These are phyloP conservation scores for Mucor mucedo DNA, from an alignment of 371 early-diverging fungal species.

Conservation along the genomic window DNA sequence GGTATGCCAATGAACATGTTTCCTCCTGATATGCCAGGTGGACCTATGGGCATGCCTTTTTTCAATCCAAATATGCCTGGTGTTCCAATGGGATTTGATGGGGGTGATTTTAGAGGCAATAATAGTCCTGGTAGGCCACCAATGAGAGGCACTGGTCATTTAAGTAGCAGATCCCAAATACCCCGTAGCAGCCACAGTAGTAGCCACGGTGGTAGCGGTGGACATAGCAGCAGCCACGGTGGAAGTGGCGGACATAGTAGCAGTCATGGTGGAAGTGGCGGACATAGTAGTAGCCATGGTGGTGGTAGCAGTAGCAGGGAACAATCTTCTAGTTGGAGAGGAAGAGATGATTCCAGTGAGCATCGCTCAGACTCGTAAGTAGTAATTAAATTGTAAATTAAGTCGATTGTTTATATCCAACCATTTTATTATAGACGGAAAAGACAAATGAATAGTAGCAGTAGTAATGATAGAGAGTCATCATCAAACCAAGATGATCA, in stretches of 20 bases:
- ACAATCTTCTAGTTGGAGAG: slow-evolving; percentile 12
- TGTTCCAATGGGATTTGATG: slow-evolving; percentile 30
- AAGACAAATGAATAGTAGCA: slow-evolving; percentile 11
- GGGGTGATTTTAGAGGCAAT: slow-evolving; percentile 23
- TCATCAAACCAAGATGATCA: slow-evolving; percentile 24
- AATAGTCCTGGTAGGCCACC: slow-evolving; percentile 9
- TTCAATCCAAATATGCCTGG: slow-evolving; percentile 31
- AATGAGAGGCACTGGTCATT: slow-evolving; percentile 13
- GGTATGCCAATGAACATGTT: slow-evolving; percentile 33
- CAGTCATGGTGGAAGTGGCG: too few species aligned
- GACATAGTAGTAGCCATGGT: too few species aligned
- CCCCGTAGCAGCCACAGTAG: slow-evolving; percentile 10
- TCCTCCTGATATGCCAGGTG: slow-evolving; percentile 28
- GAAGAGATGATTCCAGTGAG: slow-evolving; percentile 27
- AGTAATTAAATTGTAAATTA: not conserved
- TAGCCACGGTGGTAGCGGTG: slow-evolving; percentile 1
- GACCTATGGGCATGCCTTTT: slow-evolving; percentile 32
- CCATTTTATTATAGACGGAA: slow-evolving; percentile 22
- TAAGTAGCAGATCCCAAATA: slow-evolving; percentile 2
- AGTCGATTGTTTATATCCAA: not conserved
- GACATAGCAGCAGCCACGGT: not conserved
- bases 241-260: too few species aligned
- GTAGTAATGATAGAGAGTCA: slow-evolving; percentile 19
- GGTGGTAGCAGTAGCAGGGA: slow-evolving; percentile 4
- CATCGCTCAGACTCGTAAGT: slow-evolving; percentile 34